A percentile compares a stretch with the other conserved stretches of the same genome.
phyloP scores from a whole-genome alignment of 495 filamentous ascomycete species.

The Trichodelitschia bisporula region DNA sequence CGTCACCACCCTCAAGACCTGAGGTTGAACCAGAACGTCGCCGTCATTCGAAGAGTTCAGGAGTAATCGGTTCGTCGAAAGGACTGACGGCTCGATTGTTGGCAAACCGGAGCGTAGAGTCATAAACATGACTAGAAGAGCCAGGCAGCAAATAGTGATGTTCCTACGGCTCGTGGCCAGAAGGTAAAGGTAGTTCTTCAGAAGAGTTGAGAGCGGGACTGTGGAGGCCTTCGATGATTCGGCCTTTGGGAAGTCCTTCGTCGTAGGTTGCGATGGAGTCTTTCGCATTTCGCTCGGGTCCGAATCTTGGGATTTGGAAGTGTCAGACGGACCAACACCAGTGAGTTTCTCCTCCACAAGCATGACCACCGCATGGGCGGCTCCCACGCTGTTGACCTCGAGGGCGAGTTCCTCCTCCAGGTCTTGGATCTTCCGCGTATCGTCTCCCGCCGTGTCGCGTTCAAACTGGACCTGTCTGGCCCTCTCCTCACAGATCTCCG shows the following conservation, averaged over 20 bases:
- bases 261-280: slow-evolving; percentile 2
- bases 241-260: not conserved
- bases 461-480: slow-evolving; percentile 1
- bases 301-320: too few relatives aligned
- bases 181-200: slow-evolving; percentile 43
- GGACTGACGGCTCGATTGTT: too few relatives aligned
- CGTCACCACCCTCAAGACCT: too few relatives aligned
- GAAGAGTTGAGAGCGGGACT: slow-evolving; percentile 20
- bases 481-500: not conserved
- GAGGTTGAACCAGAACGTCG: slow-evolving; percentile 13
- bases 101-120: not conserved
- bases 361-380: not conserved
- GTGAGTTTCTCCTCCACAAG: not conserved
- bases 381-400: not conserved
- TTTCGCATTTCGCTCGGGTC: slow-evolving; percentile 2
- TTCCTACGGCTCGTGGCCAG: slow-evolving; percentile 47
- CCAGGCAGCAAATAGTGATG: slow-evolving; percentile 34
- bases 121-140: not conserved
- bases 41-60: too few relatives aligned
- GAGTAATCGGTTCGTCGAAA: too few relatives aligned
- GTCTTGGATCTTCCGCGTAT: slow-evolving; percentile 3
- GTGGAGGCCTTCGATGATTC: slow-evolving; percentile 5
- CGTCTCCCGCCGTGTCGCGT: not conserved
- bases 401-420: slow-evolving; percentile 1
- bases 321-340: too few relatives aligned